Evolutionary conservation across 495 filamentous ascomycete species (phyloP), one percentile per base, ranked within the genome.

Genomic region (Aspergillus sclerotioniger): DNA sequence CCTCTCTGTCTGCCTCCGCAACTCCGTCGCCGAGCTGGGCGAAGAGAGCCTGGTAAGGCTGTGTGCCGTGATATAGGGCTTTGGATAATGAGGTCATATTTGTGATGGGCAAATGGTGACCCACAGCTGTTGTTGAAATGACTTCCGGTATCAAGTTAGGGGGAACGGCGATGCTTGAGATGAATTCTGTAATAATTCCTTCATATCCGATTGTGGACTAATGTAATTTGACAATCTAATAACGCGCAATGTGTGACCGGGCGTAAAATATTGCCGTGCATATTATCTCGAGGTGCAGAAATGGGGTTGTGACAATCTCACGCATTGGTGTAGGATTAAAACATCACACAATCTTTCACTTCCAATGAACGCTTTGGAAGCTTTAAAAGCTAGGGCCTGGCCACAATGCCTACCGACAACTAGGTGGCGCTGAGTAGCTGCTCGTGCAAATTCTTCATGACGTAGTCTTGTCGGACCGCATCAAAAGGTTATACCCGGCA

Each of bases 171-270:
- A n/a, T 32, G 32, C 17, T 12, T 53, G 51, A 39, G 31, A 41
- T 20, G 7, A 53, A 41, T 53, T 17, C 54, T 58, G 55, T 58
- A 58, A 58, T 58, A 19, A 43, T 51, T 41, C 20, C 39, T 47
- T 56, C 25, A 13, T 48, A 32, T 43, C 17, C 37, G 16, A 32
- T 51, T 58, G 35, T 51, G 48, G 25, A 44, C 31, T 51, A 58
- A 35, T 51, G 48, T 58, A 44, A 41, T 41, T 12, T 41, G 37
- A 41, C 37, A 41, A 41, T 6, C n/a, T 6, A 15, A n/a, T 6
- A 15, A n/a, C 12, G 37, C 2, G 13, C n/a, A 15, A n/a, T 12
- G 9, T 41, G 33, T 9, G 13, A 37, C 33, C 6, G 13, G 5
- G 37, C 8, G 6, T 15, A 15, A n/a, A 13, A 41, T n/a, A 41